Percentiles rank a stretch among this genome's conserved stretches.
Conservation (phyloP, 768 basidiomycete species). For the Termitomyces titanicus region DNA sequence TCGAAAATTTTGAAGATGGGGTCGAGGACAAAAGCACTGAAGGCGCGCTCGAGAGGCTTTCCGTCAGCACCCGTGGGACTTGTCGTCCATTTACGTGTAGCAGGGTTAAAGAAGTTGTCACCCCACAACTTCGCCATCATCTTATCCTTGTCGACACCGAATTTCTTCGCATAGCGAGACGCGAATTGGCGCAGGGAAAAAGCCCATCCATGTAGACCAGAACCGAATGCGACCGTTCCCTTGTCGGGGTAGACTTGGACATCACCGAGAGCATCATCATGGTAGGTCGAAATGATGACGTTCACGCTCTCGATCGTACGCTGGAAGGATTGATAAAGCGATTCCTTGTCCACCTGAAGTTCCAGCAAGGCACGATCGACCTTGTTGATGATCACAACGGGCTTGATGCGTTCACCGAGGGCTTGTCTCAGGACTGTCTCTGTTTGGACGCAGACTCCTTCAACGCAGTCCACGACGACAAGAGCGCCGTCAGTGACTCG, state of each 20-base stretch:
- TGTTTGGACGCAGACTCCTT: constrained; percentile 99
- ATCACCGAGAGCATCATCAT: constrained; percentile 91
- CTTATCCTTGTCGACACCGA: constrained; percentile 98
- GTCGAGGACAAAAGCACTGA: constrained; percentile 97
- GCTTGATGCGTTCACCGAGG: constrained; percentile 97
- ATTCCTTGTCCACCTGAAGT: constrained; percentile 95
- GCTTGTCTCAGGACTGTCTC: constrained; percentile 99
- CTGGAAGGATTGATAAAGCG: constrained; percentile 95
- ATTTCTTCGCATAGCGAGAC: constrained; percentile 91
- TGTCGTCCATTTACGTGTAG: constrained; percentile 94
- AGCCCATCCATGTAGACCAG: constrained; percentile 99
- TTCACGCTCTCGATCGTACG: constrained; percentile 98
- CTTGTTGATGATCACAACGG: constrained; percentile 99
- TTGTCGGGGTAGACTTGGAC: constrained; percentile 98
- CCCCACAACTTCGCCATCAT: constrained; percentile 99
- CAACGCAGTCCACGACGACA: constrained; percentile 98
- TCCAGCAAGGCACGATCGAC: constrained; percentile 99
- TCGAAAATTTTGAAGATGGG: constrained; percentile 99
- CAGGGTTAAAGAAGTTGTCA: constrained; percentile 98
- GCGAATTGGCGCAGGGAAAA: constrained; percentile 99
- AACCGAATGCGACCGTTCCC: constrained; percentile 98
- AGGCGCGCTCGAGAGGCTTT: constrained; percentile 94
- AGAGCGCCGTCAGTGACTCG: constrained; percentile 99
- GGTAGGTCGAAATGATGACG: constrained; percentile 97
- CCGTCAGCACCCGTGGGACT: constrained; percentile 72